Evolutionary conservation across 805 yeast genomes (phyloP).

Genomic region (Teunomyces kruisii): DNA sequence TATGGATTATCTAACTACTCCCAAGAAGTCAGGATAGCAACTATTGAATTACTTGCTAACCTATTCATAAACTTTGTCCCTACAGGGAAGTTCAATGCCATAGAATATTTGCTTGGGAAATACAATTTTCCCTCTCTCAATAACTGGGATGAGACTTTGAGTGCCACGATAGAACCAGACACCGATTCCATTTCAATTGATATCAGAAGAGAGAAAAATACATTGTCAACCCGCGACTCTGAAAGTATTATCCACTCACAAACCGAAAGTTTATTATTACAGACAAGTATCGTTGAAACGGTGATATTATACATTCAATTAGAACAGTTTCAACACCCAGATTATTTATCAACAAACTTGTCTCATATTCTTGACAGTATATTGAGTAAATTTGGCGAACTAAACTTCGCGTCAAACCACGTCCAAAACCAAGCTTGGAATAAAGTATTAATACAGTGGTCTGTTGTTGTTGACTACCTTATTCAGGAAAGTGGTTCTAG

Average conservation of each 20-base stretch:
- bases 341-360: slow-evolving; percentile 31
- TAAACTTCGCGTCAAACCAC: slow-evolving; percentile 21
- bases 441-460: slow-evolving; percentile 29
- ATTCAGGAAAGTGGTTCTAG: slow-evolving; percentile 37
- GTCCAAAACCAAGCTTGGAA: slow-evolving; percentile 35
- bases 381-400: slow-evolving; percentile 28
- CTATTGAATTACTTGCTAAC: slow-evolving; percentile 34
- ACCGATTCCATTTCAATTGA: slow-evolving; percentile 15
- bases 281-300: slow-evolving; percentile 33
- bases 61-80: slow-evolving; percentile 37
- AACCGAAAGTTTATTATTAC: slow-evolving; percentile 21
- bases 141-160: slow-evolving; percentile 27
- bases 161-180: slow-evolving; percentile 18
- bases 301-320: slow-evolving; percentile 38
- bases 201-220: slow-evolving; percentile 20
- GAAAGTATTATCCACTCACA: slow-evolving; percentile 22
- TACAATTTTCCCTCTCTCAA: slow-evolving; percentile 33
- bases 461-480: slow-evolving; percentile 26
- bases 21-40: slow-evolving; percentile 37
- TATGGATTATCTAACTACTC: slow-evolving; percentile 32
- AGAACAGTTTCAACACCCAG: slow-evolving; percentile 39
- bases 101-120: slow-evolving; percentile 32
- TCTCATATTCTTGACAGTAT: slow-evolving; percentile 27
- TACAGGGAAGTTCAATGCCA: slow-evolving; percentile 35
- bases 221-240: slow-evolving; percentile 23